Conservation (phyloP, 108 stramenopile species). For the Chaetoceros muelleri region DNA sequence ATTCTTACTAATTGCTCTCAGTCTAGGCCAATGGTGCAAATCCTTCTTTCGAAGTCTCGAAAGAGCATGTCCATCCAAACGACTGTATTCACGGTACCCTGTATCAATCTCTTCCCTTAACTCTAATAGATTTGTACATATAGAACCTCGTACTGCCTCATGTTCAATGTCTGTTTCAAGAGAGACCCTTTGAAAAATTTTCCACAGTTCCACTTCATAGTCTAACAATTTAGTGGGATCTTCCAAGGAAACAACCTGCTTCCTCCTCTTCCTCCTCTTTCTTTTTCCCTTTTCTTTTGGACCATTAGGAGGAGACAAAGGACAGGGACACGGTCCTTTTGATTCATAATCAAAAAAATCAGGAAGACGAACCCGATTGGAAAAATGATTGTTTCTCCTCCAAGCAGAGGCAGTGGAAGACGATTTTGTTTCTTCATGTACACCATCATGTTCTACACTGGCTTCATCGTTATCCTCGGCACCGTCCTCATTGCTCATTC, state of each 20-base stretch:
- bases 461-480: background rate
- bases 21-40: slow-evolving; percentile 45
- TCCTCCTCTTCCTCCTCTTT: slow-evolving; percentile 10
- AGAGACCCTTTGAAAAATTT: slow-evolving; percentile 48
- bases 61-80: slow-evolving; percentile 40
- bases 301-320: background rate
- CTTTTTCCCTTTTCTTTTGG: slow-evolving; percentile 2
- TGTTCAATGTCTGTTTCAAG: slow-evolving; percentile 21
- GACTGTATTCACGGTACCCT: slow-evolving; percentile 14
- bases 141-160: background rate
- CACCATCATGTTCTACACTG: background rate
- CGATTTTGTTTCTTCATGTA: too few relatives aligned
- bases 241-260: slow-evolving; percentile 13
- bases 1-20: background rate
- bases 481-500: background rate
- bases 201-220: slow-evolving; percentile 63
- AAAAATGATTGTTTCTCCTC: background rate
- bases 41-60: slow-evolving; percentile 47
- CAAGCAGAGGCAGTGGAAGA: too few relatives aligned
- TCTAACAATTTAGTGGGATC: slow-evolving; percentile 23
- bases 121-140: slow-evolving; percentile 1
- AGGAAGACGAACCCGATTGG: slow-evolving; percentile 15
- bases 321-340: too few relatives aligned
- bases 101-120: slow-evolving; percentile 29
- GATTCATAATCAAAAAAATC: slow-evolving; percentile 36